Conservation (phyloP, 2,329 filamentous ascomycete species). For the Stromatinia cepivora region DNA sequence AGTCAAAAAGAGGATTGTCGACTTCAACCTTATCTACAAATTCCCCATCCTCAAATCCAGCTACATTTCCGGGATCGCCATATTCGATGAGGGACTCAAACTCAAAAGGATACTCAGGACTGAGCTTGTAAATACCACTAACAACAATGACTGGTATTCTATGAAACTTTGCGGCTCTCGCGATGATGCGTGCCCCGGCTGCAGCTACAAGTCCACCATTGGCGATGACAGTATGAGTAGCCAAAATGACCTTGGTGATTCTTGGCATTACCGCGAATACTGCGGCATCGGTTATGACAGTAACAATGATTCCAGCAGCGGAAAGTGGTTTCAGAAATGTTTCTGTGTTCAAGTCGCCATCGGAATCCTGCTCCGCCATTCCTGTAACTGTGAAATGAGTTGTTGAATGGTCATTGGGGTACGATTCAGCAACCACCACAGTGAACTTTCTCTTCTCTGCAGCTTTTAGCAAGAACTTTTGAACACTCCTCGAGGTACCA, state of each 20-base stretch:
- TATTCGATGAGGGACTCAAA: constrained; percentile 82
- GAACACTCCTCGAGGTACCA: constrained; percentile 80
- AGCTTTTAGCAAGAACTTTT: constrained; percentile 84
- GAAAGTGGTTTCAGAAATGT: constrained; percentile 76
- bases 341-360: constrained; percentile 44
- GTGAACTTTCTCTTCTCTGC: constrained; percentile 90
- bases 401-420: constrained; percentile 65
- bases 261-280: constrained; percentile 93
- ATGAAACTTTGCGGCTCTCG: constrained; percentile 79
- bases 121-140: constrained; percentile 90
- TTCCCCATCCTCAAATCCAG: constrained; percentile 75
- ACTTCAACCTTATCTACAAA: constrained; percentile 78
- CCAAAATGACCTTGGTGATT: constrained; percentile 92
- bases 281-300: constrained; percentile 80
- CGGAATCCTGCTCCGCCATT: constrained; percentile 47
- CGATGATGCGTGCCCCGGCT: constrained; percentile 79
- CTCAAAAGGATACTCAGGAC: constrained; percentile 83
- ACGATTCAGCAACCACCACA: constrained; percentile 76
- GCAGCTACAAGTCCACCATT: constrained; percentile 85
- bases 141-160: constrained; percentile 85
- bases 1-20: constrained; percentile 78
- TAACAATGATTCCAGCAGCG: constrained; percentile 75
- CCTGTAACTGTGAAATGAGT: constrained; percentile 65
- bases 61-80: constrained; percentile 74
- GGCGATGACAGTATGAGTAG: constrained; percentile 81